Evolutionary conservation across 164 flowering plant genomes (phyloP), one percentile per base, ranked within the genome.

Genomic region (Kingdonia uniflora): DNA sequence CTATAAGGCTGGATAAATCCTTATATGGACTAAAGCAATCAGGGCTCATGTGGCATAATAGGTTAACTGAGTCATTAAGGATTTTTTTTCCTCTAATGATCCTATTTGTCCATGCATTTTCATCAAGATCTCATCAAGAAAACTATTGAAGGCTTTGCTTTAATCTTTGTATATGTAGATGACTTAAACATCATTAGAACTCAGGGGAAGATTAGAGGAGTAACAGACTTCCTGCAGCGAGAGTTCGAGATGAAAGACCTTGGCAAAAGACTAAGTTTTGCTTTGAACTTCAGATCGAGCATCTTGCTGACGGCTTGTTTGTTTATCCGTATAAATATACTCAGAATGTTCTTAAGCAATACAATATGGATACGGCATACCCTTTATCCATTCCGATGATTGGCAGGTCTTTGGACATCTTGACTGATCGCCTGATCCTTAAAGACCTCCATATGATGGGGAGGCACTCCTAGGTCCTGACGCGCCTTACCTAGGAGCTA

Each of bases 61-160:
- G 19, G 16, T 14, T 1, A 19, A 13, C 16, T 42, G 16, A 42
- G 16, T 19, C 14, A 42, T 42, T 6, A 7, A 19, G 17, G 6
- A 1, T 8, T 14, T 47, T 25, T 20, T 4, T 47, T 20, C 5
- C 12, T 47, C 11, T 2, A 5, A 20, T 7, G 11, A 3, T 22
- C 51, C 51, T 6, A 47, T 47, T 20, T 47, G 51, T 17, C 26
- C 26, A 47, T 47, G 51, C 22, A 11, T 22, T n/a, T n/a, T n/a
- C n/a, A n/a, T n/a, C n/a, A n/a, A 29, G 20, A 11, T 22, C n/a
- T n/a, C n/a, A n/a, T n/a, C n/a, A n/a, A n/a, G n/a, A n/a, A n/a
- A n/a, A n/a, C n/a, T n/a, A 7, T 47, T 47, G 1, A 13, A 12
- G 46, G 46, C 20, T 20, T 47, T 47, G 51, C 14, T 22, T 20